Evolutionary conservation across 352 stramenopile species (phyloP).

Genomic region (Phytophthora crassamura): DNA sequence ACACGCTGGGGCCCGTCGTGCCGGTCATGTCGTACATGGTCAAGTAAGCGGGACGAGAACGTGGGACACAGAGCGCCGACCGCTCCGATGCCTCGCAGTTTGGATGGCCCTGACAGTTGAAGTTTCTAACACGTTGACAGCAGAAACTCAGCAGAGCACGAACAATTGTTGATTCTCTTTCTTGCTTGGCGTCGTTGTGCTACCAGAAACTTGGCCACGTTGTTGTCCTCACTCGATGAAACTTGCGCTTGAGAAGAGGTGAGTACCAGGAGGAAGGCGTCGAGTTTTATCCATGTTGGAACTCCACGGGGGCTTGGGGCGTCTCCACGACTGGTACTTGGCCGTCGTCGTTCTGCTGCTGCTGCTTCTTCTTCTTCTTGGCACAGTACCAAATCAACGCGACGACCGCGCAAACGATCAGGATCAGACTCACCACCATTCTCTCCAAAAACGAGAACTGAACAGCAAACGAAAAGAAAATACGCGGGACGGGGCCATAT

Average conservation of each 20-base stretch:
- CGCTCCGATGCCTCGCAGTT: no score
- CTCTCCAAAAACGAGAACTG: constrained; percentile 5
- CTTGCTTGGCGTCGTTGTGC: not conserved
- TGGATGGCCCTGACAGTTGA: no score
- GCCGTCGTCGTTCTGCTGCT: constrained; percentile 25
- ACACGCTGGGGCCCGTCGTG: constrained; percentile 58
- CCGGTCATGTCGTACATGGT: constrained; percentile 42
- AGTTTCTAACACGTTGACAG: no score
- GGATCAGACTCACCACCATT: constrained; percentile 28
- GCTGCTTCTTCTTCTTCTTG: constrained; percentile 25
- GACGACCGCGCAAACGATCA: constrained; percentile 37
- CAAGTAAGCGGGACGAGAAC: constrained; percentile 17
- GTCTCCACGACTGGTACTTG: constrained; percentile 32
- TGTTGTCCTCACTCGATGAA: not conserved
- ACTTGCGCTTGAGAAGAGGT: constrained; percentile 1
- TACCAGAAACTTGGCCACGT: not conserved
- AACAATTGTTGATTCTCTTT: no score
- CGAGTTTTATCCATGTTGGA: constrained; percentile 16
- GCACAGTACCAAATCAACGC: constrained; percentile 33
- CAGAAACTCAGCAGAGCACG: no score
- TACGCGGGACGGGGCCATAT: not conserved
- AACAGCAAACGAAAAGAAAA: no score
- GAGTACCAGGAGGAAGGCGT: no score
- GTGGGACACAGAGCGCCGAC: no score
- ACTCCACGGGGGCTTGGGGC: constrained; percentile 32